Conservation (phyloP, 371 early-diverging fungal genomes). For the Saksenaea vasiformis region DNA sequence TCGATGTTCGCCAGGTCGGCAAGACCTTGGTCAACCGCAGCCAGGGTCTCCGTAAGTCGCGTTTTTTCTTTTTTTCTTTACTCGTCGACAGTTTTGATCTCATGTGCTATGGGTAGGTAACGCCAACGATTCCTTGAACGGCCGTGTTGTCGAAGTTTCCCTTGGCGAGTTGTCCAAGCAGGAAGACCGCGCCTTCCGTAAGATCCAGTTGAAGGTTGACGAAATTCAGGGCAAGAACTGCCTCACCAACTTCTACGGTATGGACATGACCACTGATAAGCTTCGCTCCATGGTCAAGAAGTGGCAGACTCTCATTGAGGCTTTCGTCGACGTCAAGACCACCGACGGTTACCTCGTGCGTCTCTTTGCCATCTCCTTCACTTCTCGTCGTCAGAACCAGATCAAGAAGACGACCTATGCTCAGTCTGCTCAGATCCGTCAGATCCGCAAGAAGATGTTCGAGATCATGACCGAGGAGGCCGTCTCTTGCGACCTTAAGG, state of each 20-base stretch:
- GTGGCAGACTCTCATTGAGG: slow-evolving; percentile 99
- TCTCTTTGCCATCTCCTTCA: slow-evolving; percentile 98
- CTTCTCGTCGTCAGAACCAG: slow-evolving; percentile 95
- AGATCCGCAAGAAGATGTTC: slow-evolving; percentile 99
- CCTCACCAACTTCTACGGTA: slow-evolving; percentile 99
- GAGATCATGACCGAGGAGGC: slow-evolving; percentile 97
- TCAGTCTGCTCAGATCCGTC: slow-evolving; percentile 95
- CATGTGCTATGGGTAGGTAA: slow-evolving; percentile 60
- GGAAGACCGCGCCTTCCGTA: slow-evolving; percentile 96
- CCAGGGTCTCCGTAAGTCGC: slow-evolving; percentile 91
- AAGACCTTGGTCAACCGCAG: slow-evolving; percentile 99
- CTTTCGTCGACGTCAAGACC: slow-evolving; percentile 98
- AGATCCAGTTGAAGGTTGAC: slow-evolving; percentile 98
- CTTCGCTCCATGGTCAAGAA: slow-evolving; percentile 99
- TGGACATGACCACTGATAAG: slow-evolving; percentile 99
- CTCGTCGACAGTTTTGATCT: not conserved
- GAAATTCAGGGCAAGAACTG: slow-evolving; percentile 99
- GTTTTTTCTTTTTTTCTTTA: not conserved
- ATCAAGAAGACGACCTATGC: slow-evolving; percentile 99
- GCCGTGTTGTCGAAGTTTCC: slow-evolving; percentile 98
- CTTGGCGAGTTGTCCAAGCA: slow-evolving; percentile 98
- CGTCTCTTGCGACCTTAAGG: slow-evolving; percentile 91
- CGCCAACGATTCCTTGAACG: slow-evolving; percentile 96
- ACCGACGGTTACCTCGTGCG: slow-evolving; percentile 99
- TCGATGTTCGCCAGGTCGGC: slow-evolving; percentile 92